Percentiles rank a stretch among this genome's conserved stretches.
Evolutionary conservation across 228 moss, liverwort and hornwort genomes (phyloP).

Genomic region (Sphagnum magellanicum): DNA sequence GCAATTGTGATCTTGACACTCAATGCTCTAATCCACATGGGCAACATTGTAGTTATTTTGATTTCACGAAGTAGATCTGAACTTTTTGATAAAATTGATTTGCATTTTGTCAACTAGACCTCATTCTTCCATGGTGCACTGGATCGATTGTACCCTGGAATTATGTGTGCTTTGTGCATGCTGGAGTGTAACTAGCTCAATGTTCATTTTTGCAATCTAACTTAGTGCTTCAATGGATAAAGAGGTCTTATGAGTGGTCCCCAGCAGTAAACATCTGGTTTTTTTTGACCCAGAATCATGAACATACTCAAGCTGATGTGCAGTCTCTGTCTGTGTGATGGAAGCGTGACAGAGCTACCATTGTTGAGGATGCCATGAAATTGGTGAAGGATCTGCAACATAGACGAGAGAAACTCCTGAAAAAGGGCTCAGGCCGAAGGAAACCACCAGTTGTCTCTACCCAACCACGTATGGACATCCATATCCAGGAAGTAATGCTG

Average conservation of each 20-base stretch:
- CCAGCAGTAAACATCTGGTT: neutral
- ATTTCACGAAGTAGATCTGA: too few relatives aligned
- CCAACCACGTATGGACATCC: constrained; percentile 9
- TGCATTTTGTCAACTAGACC: too few relatives aligned
- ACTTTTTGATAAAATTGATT: too few relatives aligned
- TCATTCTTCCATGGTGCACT: neutral
- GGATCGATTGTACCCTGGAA: neutral
- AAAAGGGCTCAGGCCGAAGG: constrained; percentile 18
- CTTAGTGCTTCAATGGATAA: neutral
- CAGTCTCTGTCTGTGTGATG: neutral
- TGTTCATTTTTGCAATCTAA: neutral
- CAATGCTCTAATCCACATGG: too few relatives aligned
- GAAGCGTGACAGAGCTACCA: constrained; percentile 41
- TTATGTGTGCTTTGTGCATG: neutral
- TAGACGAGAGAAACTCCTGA: constrained; percentile 31
- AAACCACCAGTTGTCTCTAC: constrained; percentile 9
- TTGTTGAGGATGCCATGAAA: constrained; percentile 40
- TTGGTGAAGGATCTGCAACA: constrained; percentile 61
- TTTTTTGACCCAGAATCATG: neutral
- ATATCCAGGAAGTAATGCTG: constrained; percentile 14
- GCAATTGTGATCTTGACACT: too few relatives aligned
- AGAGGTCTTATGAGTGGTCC: neutral
- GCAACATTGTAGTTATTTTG: too few relatives aligned
- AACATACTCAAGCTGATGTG: neutral
- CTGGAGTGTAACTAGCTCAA: neutral